A percentile compares a stretch with the other conserved stretches of the same genome.
These are phyloP conservation scores for Capsicum baccatum DNA, from an alignment of 257 asterid species.

Conservation along the genomic window DNA sequence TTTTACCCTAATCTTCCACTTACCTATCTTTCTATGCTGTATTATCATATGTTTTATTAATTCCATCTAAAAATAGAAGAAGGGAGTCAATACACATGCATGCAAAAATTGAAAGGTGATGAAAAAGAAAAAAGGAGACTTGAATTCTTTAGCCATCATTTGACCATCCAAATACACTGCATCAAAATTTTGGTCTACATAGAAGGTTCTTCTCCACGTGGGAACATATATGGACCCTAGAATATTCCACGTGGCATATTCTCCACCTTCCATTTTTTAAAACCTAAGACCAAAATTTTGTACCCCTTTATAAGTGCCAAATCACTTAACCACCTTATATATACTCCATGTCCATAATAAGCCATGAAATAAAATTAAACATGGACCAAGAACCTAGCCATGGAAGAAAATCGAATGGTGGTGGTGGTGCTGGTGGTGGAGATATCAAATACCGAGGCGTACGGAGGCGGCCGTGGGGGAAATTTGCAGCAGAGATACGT, in stretches of 20 bases:
- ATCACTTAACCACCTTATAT: conserved; percentile 31
- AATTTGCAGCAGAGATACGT: conserved; percentile 87
- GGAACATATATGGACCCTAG: conserved; percentile 30
- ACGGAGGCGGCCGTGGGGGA: conserved; percentile 83
- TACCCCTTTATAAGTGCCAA: conserved; percentile 48
- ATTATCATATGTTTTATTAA: background rate
- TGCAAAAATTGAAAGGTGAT: conserved; percentile 16
- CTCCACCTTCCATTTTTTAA: conserved; percentile 28
- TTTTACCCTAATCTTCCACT: too few species aligned
- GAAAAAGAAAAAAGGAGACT: background rate
- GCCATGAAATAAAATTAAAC: background rate
- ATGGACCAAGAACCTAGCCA: conserved; percentile 31
- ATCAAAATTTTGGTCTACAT: conserved; percentile 42
- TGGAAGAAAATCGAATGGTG: conserved; percentile 33
- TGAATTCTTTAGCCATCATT: conserved; percentile 32
- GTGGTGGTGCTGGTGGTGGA: conserved; percentile 29
- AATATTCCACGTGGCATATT: conserved; percentile 44
- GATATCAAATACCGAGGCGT: conserved; percentile 77
- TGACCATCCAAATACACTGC: conserved; percentile 32
- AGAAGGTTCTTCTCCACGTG: conserved; percentile 55
- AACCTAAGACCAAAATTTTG: conserved; percentile 16
- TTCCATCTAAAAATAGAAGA: background rate
- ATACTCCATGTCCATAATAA: conserved; percentile 8
- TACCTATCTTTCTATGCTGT: too few species aligned
- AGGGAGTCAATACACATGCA: background rate